Evolutionary conservation across 768 basidiomycete genomes (phyloP), one percentile per base, ranked within the genome.

Genomic region (Hypholoma sublateritium): DNA sequence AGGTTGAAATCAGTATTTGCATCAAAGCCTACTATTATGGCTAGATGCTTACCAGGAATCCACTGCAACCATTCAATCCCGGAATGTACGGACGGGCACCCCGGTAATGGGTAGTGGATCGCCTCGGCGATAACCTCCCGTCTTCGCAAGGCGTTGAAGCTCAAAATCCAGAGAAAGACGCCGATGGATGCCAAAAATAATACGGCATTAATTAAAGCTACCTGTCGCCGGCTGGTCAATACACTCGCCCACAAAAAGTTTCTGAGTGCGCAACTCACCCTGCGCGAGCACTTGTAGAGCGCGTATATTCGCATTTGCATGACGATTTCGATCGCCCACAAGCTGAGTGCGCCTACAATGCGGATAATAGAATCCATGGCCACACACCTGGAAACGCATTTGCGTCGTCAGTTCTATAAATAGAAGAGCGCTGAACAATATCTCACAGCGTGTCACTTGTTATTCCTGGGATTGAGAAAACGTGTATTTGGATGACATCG

Each of bases 301-400:
- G 77, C 78, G 57, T 79, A 78, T 43, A 80, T 67, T 9, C 77
- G 68, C 17, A 80, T 60, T 59, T 78, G 77, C 75, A 80, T 77
- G 57, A 79, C 65, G 17, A 80, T 77, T 61, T 80, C 77, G n/a
- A 80, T 70, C n/a, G 76, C 70, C 78, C 79, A 80, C 8, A 80
- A 61, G 36, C 70, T 74, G 34, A 79, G 67, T 1, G 75, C 77
- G 5, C 79, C 77, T 9, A 73, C 71, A 7, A 77, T 61, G 1
- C 78, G 72, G 39, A 71, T 77, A 22, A 75, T 70, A 3, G 77
- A 69, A 56, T 78, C 77, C 71, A 77, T 77, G 0, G 70, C 75
- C 8, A 79, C 67, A 51, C 78, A 80, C 22, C 79, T 80, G 17
- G 42, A 35, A 7, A 14, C 35, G n/a, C 36, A 50, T 13, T 19